phyloP scores from a whole-genome alignment of 345 rosid species.

The Geranium rotundifolium region DNA sequence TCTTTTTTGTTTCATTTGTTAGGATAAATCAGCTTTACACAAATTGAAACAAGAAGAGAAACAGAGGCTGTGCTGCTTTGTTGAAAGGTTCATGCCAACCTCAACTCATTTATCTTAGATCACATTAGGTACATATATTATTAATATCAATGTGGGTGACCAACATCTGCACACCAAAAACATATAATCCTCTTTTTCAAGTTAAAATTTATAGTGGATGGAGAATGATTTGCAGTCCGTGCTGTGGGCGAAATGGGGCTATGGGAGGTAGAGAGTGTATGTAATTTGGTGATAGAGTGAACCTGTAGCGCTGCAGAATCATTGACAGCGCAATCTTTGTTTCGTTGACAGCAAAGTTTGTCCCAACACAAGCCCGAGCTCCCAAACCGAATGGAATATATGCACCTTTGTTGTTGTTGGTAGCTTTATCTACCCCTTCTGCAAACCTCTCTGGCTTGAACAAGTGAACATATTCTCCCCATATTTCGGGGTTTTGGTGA shows the following conservation, averaged over 20 bases:
- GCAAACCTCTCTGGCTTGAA: slow-evolving; percentile 41
- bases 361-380: slow-evolving; percentile 29
- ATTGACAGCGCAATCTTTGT: slow-evolving; percentile 31
- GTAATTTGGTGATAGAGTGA: slow-evolving; percentile 27
- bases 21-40: no score
- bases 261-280: slow-evolving; percentile 23
- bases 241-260: slow-evolving; percentile 19
- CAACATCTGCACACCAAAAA: no score
- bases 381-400: slow-evolving; percentile 36
- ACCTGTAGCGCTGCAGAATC: slow-evolving; percentile 35
- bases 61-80: no score
- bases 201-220: neutral
- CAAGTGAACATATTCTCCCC: slow-evolving; percentile 33
- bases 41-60: no score
- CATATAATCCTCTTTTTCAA: no score
- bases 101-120: no score
- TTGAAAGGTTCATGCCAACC: no score
- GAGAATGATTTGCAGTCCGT: slow-evolving; percentile 31
- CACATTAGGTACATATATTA: no score
- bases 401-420: slow-evolving; percentile 20
- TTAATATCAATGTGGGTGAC: no score
- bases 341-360: slow-evolving; percentile 23
- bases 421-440: slow-evolving; percentile 34
- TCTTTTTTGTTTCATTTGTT: no score
- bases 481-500: slow-evolving; percentile 24